These are phyloP conservation scores for Favolaschia claudopus DNA, from an alignment of 768 basidiomycete genomes.

Conservation along the genomic window DNA sequence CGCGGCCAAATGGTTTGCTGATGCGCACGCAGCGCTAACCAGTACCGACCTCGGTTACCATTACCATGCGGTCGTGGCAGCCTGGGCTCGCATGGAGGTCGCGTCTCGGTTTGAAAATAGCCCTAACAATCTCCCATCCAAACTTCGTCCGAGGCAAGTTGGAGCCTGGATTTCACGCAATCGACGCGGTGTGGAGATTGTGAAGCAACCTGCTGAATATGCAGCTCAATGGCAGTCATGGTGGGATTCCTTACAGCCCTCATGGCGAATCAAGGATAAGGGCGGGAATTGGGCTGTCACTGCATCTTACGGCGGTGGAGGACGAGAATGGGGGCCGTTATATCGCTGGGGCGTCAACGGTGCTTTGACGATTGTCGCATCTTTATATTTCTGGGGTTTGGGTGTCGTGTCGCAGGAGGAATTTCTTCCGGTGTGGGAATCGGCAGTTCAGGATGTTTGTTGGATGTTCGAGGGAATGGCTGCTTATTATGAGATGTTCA, in stretches of 20 bases:
- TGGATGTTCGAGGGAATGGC: too few relatives aligned
- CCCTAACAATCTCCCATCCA: not conserved
- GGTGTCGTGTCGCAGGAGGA: too few relatives aligned
- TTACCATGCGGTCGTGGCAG: not conserved
- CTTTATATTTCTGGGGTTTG: too few relatives aligned
- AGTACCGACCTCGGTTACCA: not conserved
- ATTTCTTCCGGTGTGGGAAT: too few relatives aligned
- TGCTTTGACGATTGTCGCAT: too few relatives aligned
- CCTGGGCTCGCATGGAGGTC: not conserved
- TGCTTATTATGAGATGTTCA: too few relatives aligned
- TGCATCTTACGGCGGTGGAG: not conserved
- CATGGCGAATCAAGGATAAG: not conserved
- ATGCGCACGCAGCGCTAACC: not conserved
- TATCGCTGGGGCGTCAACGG: too few relatives aligned
- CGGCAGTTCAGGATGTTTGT: too few relatives aligned
- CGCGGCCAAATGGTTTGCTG: not conserved
- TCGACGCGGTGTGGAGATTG: not conserved
- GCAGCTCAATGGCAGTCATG: not conserved
- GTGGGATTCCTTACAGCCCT: conserved; percentile 7
- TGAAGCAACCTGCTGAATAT: not conserved
- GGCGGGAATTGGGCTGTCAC: not conserved
- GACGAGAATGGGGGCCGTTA: too few relatives aligned
- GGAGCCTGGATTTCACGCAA: not conserved
- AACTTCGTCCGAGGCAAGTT: not conserved
- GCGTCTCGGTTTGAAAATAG: not conserved